Percentiles rank a stretch among this genome's conserved stretches.
phyloP scores from a whole-genome alignment of 306 rosid species.

The Comarum palustre region DNA sequence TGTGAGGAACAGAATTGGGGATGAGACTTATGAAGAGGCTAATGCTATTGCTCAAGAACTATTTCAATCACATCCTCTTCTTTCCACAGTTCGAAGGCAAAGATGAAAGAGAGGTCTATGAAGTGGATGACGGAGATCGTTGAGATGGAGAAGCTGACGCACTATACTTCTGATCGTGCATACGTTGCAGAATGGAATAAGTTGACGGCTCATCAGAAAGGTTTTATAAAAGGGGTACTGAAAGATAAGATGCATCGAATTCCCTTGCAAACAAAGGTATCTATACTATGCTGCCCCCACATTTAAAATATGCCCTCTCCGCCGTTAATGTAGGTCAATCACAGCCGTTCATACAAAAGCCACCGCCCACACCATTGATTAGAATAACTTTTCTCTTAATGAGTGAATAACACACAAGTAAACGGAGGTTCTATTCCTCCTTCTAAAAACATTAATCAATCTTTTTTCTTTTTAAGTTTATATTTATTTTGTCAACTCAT shows the following conservation, averaged over 20 bases:
- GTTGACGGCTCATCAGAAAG: not conserved
- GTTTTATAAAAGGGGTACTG: not conserved
- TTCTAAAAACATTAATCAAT: no score
- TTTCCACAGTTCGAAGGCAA: conserved; percentile 3
- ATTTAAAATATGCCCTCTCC: not conserved
- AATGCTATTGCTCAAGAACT: not conserved
- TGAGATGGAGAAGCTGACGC: conserved; percentile 19
- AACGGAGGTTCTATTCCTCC: no score
- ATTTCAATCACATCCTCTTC: conserved; percentile 5
- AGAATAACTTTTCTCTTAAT: not conserved
- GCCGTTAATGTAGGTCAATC: not conserved
- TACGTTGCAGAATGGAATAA: conserved; percentile 13
- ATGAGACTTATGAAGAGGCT: not conserved
- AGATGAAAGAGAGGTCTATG: not conserved
- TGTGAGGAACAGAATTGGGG: conserved; percentile 8
- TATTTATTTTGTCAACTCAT: no score
- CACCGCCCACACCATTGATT: conserved; percentile 4
- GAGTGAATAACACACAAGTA: not conserved
- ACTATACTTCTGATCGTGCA: conserved; percentile 19
- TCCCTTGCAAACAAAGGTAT: not conserved
- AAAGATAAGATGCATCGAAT: not conserved
- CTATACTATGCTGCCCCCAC: not conserved
- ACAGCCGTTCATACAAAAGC: not conserved
- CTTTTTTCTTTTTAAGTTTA: no score
- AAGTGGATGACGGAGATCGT: conserved; percentile 1